Percentiles rank a stretch among this genome's conserved stretches.
phyloP scores from a whole-genome alignment of 257 asterid species.

The Solanum sitiens region DNA sequence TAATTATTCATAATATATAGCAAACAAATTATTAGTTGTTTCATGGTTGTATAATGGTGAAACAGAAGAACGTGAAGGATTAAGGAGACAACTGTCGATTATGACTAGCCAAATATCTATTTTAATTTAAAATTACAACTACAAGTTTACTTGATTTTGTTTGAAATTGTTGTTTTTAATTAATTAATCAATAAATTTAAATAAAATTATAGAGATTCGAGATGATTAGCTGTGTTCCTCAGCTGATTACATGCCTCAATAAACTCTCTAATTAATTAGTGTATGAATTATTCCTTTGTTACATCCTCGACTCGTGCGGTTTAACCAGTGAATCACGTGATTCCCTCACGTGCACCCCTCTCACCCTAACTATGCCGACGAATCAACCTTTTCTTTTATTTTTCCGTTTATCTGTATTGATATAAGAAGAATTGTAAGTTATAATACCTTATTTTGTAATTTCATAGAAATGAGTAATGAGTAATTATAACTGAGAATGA shows the following conservation, averaged over 20 bases:
- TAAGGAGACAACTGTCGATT: not conserved
- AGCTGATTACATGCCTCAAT: not conserved
- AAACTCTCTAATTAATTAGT: not conserved
- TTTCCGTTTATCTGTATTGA: not conserved
- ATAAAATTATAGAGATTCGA: conserved; percentile 5
- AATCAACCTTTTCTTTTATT: not conserved
- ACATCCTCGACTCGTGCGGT: conserved; percentile 10
- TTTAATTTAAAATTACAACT: not conserved
- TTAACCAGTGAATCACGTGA: conserved; percentile 16
- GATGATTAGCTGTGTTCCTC: not conserved
- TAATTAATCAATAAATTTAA: not conserved
- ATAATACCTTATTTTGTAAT: too few species aligned
- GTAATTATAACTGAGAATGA: too few species aligned
- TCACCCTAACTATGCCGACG: not conserved
- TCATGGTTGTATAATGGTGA: not conserved
- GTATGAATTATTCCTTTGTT: not conserved
- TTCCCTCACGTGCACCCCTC: conserved; percentile 1
- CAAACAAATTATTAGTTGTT: not conserved
- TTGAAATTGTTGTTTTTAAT: not conserved
- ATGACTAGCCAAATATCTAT: not conserved
- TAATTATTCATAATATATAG: not conserved
- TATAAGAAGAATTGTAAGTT: too few species aligned
- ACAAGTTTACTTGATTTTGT: not conserved
- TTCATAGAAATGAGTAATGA: too few species aligned
- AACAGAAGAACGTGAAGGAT: conserved; percentile 1